Evolutionary conservation across 257 asterid species (phyloP), one percentile per base, ranked within the genome.

Genomic region (Solanum habrochaites): DNA sequence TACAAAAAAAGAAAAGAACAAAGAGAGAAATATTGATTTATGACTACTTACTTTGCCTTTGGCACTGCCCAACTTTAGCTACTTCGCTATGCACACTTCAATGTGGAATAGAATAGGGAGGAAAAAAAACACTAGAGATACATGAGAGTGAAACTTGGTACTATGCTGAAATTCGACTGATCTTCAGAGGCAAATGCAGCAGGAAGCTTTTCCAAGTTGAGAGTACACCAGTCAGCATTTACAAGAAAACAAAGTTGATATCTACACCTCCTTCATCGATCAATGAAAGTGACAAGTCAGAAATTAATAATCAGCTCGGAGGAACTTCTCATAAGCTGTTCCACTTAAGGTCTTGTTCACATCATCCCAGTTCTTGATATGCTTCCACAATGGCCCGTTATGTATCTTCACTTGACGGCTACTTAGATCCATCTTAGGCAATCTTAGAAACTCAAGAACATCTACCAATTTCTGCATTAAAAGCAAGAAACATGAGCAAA

Each of bases 341-440:
- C 99, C 99, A 37, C 71, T 86, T 27, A 97, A 94, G 74, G 91
- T 91, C 90, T 87, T 91, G 88, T 88, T 88, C 31, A 97, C 96
- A 3, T 93, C 96, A 1, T 90, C 95, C 99, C 99, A 97, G 75
- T 97, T 97, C 91, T 88, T 89, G 83, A 97, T 90, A 88, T 95
- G 97, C 25, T 92, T 93, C 6, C 91, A 86, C 72, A 96, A 86
- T n/a, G 96, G 88, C 40, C 99, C 99, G 88, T 86, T 89, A 92
- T 97, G 99, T 91, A 97, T 97, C 93, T 97, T 97, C 5, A 97
- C 95, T 86, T 97, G 99, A 11, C 96, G 93, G 87, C 99, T 97
- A 10, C 75, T 91, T 87, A 97, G 89, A 71, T 89, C 90, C 96
- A 90, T 92, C 83, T 15, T 84, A 5, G 99, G 99, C 74, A 97